These are phyloP conservation scores for Monascus purpureus DNA, from an alignment of 495 filamentous ascomycete genomes.

Conservation along the genomic window DNA sequence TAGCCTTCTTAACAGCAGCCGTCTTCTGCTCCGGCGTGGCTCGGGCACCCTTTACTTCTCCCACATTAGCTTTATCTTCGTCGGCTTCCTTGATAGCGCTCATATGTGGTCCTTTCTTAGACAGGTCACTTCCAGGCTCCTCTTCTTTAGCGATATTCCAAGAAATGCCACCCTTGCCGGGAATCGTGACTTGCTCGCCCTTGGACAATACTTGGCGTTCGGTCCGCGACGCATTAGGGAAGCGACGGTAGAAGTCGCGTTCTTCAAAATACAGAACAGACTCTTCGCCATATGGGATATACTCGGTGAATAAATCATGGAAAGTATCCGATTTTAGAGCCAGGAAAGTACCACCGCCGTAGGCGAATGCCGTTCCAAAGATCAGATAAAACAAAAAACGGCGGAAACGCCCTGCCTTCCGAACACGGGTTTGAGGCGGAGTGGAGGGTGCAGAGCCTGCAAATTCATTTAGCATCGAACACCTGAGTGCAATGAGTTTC, in stretches of 20 bases:
- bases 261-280: conserved; percentile 96
- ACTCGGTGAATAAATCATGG: conserved; percentile 99
- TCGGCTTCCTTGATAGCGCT: conserved; percentile 22
- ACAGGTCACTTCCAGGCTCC: conserved; percentile 25
- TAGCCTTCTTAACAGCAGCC: conserved; percentile 25
- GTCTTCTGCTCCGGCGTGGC: conserved; percentile 23
- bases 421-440: conserved; percentile 35
- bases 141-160: conserved; percentile 59
- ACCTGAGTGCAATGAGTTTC: not conserved
- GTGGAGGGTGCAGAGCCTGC: conserved; percentile 15
- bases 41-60: conserved; percentile 16
- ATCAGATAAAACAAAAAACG: conserved; percentile 59
- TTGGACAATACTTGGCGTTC: conserved; percentile 31
- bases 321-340: conserved; percentile 91
- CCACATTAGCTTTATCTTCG: conserved; percentile 15
- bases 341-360: conserved; percentile 80
- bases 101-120: conserved; percentile 33
- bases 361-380: conserved; percentile 59
- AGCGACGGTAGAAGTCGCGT: conserved; percentile 80
- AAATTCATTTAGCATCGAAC: conserved; percentile 1
- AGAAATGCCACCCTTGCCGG: conserved; percentile 71
- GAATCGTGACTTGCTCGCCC: conserved; percentile 61
- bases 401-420: conserved; percentile 64
- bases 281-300: conserved; percentile 87
- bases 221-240: conserved; percentile 51